Evolutionary conservation across 768 basidiomycete genomes (phyloP), one percentile per base, ranked within the genome.

Genomic region (Pleurotus platypus): DNA sequence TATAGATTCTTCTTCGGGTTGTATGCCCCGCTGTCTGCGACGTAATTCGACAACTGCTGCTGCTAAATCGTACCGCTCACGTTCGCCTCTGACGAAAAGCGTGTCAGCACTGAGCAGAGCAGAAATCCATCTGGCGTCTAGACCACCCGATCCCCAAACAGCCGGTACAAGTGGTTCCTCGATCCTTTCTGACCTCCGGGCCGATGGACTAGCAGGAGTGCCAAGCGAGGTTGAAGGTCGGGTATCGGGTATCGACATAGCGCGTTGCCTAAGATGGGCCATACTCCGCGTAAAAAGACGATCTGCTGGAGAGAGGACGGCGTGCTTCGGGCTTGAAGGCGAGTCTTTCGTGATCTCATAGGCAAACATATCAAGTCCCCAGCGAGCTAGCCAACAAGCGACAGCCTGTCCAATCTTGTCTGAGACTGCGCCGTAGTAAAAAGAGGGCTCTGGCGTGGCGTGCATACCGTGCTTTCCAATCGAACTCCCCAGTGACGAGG

Each of bases 341-440:
- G 13, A 59, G 61, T 7, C 65, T 51, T 66, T 57, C 42, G 69
- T 70, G 61, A 85, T 80, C 64, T 92, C 90, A 30, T 80, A 77
- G 7, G 66, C 64, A n/a, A 96, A 77, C 60, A 96, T 78, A 66
- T 97, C 94, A 11, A 72, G 67, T 0, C 86, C 91, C 94, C 94
- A 98, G 45, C 91, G 78, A 1, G 86, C 80, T 15, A 97, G 75
- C 93, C 94, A 98, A 68, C 89, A 92, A 2, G 83, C 82, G 62
- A 88, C 87, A 0, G 92, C 88, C 70, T 96, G 93, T 11, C 94
- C 94, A 56, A 97, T 91, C 73, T 92, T 95, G 70, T 93, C 85
- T 0, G 90, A 90, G 8, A 94, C 78, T n/a, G 83, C 78, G n/a
- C 94, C 94, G 64, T 97, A 96, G 65, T 85, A 80, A 63, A 85